A percentile compares a stretch with the other conserved stretches of the same genome.
phyloP scores from a whole-genome alignment of 352 stramenopile genomes.

The Pythium sukuiense region DNA sequence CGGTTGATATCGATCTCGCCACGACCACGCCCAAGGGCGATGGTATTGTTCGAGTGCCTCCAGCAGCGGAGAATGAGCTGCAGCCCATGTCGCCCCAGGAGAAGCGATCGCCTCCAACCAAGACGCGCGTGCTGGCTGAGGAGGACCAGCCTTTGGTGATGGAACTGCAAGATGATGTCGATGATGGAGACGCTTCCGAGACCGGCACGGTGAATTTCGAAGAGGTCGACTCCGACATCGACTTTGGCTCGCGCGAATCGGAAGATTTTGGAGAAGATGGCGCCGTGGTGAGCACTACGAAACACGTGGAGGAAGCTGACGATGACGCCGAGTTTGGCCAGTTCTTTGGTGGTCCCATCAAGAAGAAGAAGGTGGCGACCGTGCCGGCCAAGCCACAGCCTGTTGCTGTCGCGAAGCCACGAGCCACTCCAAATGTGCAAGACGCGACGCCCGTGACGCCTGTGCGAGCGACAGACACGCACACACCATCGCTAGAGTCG shows the following conservation, averaged over 20 bases:
- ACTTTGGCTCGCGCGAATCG: conserved; percentile 26
- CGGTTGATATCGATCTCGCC: not conserved
- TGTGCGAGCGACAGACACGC: not conserved
- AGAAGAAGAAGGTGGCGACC: conserved; percentile 5
- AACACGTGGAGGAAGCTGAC: conserved; percentile 7
- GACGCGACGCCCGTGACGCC: not conserved
- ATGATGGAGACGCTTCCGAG: conserved; percentile 1
- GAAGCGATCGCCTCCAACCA: conserved; percentile 13
- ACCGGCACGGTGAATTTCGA: conserved; percentile 20
- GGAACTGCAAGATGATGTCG: not conserved
- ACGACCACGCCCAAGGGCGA: not conserved
- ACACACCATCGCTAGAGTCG: not conserved
- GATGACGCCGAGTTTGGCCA: conserved; percentile 21
- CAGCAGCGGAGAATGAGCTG: conserved; percentile 1
- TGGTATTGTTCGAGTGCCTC: not conserved
- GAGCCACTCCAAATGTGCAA: not conserved
- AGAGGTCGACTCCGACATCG: conserved; percentile 22
- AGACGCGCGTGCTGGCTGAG: not conserved
- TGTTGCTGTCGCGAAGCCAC: not conserved
- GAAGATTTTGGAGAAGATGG: conserved; percentile 18
- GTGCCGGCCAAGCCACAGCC: not conserved
- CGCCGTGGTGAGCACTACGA: not conserved
- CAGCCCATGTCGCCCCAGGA: conserved; percentile 20
- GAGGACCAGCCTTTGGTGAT: not conserved
- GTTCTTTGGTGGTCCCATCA: conserved; percentile 15